Evolutionary conservation across 139 green algal genomes (phyloP), one percentile per base, ranked within the genome.

Genomic region (Coelastrella sp.): DNA sequence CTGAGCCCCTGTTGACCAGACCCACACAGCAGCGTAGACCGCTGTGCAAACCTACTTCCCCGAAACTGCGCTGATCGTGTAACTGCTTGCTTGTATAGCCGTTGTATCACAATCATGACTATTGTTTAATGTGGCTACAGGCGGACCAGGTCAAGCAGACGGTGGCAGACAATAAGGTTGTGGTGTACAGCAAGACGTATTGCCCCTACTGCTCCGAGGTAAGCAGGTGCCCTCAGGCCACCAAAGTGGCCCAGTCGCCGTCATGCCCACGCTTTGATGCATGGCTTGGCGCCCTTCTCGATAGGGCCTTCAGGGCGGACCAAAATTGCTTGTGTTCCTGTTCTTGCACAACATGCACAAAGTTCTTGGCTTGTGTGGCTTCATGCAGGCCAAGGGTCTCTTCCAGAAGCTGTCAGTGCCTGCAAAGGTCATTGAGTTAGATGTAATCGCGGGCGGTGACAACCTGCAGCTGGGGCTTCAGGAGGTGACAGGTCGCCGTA

Each of bases 391-490:
- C 84, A 97, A 97, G 85, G 79, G 73, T 32, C 90, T 97, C 20
- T 97, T 97, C 76, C 17, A 92, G 11, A 57, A 79, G 77, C 73
- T 97, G 17, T 89, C 92, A 10, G 94, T 97, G 23, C 64, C 90
- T 60, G 94, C 93, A 23, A 94, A 93, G 86, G 90, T 96, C 20
- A 83, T 97, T 14, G 94, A 97, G 91, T 93, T 97, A 17, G 80
- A 91, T 80, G 60, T 59, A 11, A 88, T 80, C n/a, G 5, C 73
- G 54, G 83, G 83, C 20, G 83, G 73, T 4, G 22, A 68, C 19
- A 58, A 82, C 13, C 57, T 82, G 57, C 73, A 83, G 73, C 20
- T 64, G 23, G 85, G 73, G 7, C 22, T 83, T n/a, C 66, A 80
- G 83, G 83, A 88, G 83, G 83, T 88, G 6, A 88, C 83, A 4